Evolutionary conservation across 371 early-diverging fungal species (phyloP), one percentile per base, ranked within the genome.

Genomic region (Amoeboaphelidium protococcarum): DNA sequence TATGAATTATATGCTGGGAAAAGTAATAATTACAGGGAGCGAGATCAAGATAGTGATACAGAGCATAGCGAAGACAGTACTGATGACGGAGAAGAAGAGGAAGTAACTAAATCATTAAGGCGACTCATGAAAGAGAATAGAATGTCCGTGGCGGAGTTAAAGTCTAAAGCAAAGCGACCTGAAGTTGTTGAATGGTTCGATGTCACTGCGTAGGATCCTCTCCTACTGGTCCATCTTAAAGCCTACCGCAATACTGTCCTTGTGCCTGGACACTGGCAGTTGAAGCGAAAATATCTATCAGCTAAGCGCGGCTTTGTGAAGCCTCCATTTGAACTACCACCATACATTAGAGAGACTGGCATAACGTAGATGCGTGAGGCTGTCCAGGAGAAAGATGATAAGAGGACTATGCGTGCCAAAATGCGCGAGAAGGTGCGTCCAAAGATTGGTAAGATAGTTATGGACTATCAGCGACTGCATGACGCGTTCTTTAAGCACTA

Each of bases 151-250:
- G 90, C 95, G 2, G 86, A 86, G 55, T 66, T 95, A 52, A 90
- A 94, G 51, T 82, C 91, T 51, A 52, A 73, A 40, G 90, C 83
- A 2, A 73, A 73, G 48, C 80, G 79, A 37, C 94, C 96, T 0
- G 96, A 91, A 56, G 82, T 83, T 4, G 94, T 95, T 3, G 98
- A 97, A 67, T 85, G 89, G 87, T 82, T 85, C 48, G 96, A 90
- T 65, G 78, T 77, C 2, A 84, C 85, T 16, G 83, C 92, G 0
- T 63, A 69, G 2, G 91, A 94, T 55, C 92, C 94, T 2, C 71
- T 73, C 25, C 65, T 90, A 13, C 66, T 94, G n/a, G 85, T 89
- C 1, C 62, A 74, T 19, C 63, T 95, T 20, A 98, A 95, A 60
- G 70, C 86, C 2, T 71, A 72, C 46, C 68, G 85, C 43, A 90